Percentiles rank a stretch among this genome's conserved stretches.
These are phyloP conservation scores for Aspergillus sparsus DNA, from an alignment of 495 filamentous ascomycete genomes.

Conservation along the genomic window DNA sequence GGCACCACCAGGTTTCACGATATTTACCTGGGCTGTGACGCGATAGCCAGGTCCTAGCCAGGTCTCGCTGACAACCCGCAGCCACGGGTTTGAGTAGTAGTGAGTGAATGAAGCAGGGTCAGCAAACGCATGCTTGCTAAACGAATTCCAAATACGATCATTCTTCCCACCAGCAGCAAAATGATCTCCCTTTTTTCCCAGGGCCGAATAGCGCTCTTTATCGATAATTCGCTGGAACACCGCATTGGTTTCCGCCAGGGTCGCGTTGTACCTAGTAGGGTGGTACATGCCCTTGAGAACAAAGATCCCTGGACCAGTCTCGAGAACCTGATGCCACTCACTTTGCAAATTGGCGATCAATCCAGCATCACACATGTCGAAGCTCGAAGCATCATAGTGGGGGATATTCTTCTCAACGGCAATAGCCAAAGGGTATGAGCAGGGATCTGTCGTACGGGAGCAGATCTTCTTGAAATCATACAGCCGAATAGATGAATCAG, in stretches of 20 bases:
- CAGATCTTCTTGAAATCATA: constrained; percentile 47
- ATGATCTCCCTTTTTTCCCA: constrained; percentile 51
- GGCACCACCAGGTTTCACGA: constrained; percentile 53
- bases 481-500: constrained; percentile 24
- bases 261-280: constrained; percentile 25
- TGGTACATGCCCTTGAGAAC: constrained; percentile 50
- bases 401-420: constrained; percentile 50
- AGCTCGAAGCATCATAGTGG: constrained; percentile 47
- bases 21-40: constrained; percentile 58
- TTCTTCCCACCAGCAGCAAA: constrained; percentile 52
- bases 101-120: constrained; percentile 48
- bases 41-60: constrained; percentile 57
- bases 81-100: constrained; percentile 58
- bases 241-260: constrained; percentile 41
- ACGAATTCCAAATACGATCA: constrained; percentile 60
- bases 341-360: constrained; percentile 44
- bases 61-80: constrained; percentile 42
- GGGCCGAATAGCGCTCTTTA: constrained; percentile 28
- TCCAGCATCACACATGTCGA: constrained; percentile 26
- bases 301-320: constrained; percentile 53
- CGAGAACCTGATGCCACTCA: constrained; percentile 58
- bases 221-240: constrained; percentile 50
- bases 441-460: constrained; percentile 34
- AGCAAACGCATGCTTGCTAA: constrained; percentile 52
- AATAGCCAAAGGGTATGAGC: constrained; percentile 46